phyloP scores from a whole-genome alignment of 192 early-diverging fungal species.

The Allomyces arbusculus region DNA sequence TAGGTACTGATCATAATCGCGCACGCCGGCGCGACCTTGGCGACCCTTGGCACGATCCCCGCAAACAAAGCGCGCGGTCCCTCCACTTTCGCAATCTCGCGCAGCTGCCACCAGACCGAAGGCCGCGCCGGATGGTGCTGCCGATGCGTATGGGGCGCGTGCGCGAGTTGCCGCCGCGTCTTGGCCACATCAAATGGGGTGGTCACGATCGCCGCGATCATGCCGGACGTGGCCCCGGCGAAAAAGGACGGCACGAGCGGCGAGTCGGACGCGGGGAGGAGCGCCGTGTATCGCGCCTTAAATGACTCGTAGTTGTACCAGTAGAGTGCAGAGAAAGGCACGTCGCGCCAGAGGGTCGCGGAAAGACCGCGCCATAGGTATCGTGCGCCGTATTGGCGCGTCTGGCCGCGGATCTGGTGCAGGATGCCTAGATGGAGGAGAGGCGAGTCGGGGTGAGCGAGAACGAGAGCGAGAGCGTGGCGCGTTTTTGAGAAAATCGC shows the following conservation, averaged over 20 bases:
- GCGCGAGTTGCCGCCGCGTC: slow-evolving; percentile 57
- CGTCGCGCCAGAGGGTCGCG: slow-evolving; percentile 83
- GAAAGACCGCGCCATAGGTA: slow-evolving; percentile 64
- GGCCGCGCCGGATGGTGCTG: background rate
- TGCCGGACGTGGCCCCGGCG: slow-evolving; percentile 68
- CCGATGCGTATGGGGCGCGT: background rate
- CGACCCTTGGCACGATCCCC: slow-evolving; percentile 52
- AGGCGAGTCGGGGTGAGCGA: background rate
- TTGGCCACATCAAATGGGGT: slow-evolving; percentile 95
- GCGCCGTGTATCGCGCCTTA: slow-evolving; percentile 21
- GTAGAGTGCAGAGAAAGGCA: slow-evolving; percentile 87
- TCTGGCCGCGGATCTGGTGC: background rate
- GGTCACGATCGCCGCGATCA: slow-evolving; percentile 67
- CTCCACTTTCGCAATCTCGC: slow-evolving; percentile 8
- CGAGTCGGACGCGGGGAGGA: slow-evolving; percentile 15
- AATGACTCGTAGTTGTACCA: slow-evolving; percentile 80
- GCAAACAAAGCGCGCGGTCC: slow-evolving; percentile 13
- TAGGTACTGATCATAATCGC: slow-evolving; percentile 93
- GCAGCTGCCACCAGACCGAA: background rate
- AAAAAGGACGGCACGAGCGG: slow-evolving; percentile 43
- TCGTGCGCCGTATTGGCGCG: background rate
- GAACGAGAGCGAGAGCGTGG: background rate
- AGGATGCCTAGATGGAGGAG: background rate
- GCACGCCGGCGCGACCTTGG: slow-evolving; percentile 77
- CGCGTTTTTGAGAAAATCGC: background rate